phyloP scores from a whole-genome alignment of 495 filamentous ascomycete species.

The Neurospora sp. region DNA sequence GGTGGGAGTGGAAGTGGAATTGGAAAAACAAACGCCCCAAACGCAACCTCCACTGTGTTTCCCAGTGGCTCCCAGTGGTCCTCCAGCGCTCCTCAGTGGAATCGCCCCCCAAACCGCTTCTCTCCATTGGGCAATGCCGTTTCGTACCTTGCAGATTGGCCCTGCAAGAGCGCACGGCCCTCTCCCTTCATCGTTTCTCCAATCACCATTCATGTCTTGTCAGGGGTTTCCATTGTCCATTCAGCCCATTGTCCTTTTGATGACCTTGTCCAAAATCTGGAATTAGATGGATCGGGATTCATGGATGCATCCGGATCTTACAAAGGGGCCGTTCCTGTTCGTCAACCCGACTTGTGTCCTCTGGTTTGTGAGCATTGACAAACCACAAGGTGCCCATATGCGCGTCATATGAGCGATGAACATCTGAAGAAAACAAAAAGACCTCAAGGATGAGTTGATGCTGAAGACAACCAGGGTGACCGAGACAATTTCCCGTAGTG shows the following conservation, averaged over 20 bases:
- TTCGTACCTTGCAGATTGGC: neutral
- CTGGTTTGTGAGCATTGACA: neutral
- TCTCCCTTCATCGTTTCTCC: neutral
- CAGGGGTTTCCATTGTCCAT: neutral
- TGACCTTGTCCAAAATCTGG: neutral
- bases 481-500: neutral
- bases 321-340: neutral
- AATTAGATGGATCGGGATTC: neutral
- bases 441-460: neutral
- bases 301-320: neutral
- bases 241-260: neutral
- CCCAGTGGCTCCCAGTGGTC: neutral
- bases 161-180: neutral
- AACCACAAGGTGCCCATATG: neutral
- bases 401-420: neutral
- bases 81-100: neutral
- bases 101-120: neutral
- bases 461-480: neutral
- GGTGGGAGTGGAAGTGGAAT: neutral
- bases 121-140: neutral
- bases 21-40: neutral
- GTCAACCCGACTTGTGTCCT: neutral
- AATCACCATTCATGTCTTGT: neutral
- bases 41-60: neutral
- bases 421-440: neutral